Evolutionary conservation across 108 stramenopile species (phyloP), one percentile per base, ranked within the genome.

Genomic region (Skeletonema tropicum): DNA sequence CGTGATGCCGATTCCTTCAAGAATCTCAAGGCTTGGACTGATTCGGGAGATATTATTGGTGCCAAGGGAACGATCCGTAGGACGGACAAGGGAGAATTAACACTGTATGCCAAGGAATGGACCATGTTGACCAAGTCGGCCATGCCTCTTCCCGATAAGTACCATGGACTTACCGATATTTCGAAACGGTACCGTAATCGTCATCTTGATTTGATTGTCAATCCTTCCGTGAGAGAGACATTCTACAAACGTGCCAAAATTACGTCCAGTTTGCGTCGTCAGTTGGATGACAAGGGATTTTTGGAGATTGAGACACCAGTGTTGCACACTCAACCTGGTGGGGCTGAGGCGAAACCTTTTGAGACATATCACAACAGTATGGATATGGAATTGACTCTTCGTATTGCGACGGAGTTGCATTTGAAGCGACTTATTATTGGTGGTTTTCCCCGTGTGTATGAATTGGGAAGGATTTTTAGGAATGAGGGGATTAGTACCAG

Each of bases 241-340:
- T 98, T 99, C 69, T 87, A 89, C 49, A 88, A 92, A 72, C 85
- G 99, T 33, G 96, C 98, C 23, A 71, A 66, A 71, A 96, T 98
- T 19, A 94, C 96, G 2, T 90, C 95, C n/a, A 79, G 82, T 66
- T 70, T 99, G 36, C 89, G 99, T 29, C 84, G 95, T 14, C 70
- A 88, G n/a, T 84, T 99, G 36, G 95, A 99, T 71, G 89, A 85
- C 25, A 82, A 64, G 52, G 97, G 97, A 14, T 99, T 97, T 86
- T 82, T 99, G 75, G 99, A 99, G 86, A 97, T 99, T 66, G 99
- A 99, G 84, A 99, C 99, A 39, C 99, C 99, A 1, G 94, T 97
- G 3, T 73, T 99, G 79, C 94, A 97, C 67, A 66, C 90, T 9
- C 85, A 92, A 64, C 89, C 97, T 65, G 99, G 99, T 35, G 99